Conservation (phyloP, 768 basidiomycete genomes). For the Suillus americanus region DNA sequence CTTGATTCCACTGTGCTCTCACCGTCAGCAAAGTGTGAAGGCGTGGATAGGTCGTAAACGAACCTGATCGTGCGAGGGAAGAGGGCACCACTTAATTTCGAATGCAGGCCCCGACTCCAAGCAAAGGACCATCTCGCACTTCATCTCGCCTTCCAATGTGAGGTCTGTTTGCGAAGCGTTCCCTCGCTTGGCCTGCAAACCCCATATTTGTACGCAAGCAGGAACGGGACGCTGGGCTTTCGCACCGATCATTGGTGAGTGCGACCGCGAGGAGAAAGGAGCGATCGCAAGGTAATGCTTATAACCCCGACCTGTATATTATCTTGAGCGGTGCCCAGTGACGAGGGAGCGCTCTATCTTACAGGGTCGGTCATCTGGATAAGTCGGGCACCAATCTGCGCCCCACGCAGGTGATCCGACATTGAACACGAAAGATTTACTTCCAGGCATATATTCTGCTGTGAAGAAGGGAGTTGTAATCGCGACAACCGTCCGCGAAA, state of each 20-base stretch:
- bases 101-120: constrained; percentile 77
- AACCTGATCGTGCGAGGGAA: constrained; percentile 72
- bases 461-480: constrained; percentile 8
- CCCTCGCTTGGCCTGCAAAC: constrained; percentile 32
- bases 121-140: constrained; percentile 85
- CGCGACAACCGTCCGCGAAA: neutral
- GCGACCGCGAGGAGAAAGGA: constrained; percentile 63
- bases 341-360: constrained; percentile 16
- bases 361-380: constrained; percentile 57
- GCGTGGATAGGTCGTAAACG: constrained; percentile 16
- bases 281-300: constrained; percentile 86
- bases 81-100: constrained; percentile 90
- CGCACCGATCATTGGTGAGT: constrained; percentile 66
- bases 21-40: neutral
- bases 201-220: constrained; percentile 90
- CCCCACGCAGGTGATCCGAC: constrained; percentile 91
- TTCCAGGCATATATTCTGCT: constrained; percentile 64
- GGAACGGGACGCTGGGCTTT: constrained; percentile 52
- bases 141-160: constrained; percentile 38
- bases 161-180: constrained; percentile 24
- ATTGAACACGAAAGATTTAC: constrained; percentile 71
- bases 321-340: neutral
- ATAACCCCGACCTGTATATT: constrained; percentile 44
- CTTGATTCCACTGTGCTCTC: constrained; percentile 19
- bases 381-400: constrained; percentile 90